Evolutionary conservation across 108 stramenopile genomes (phyloP).

Genomic region (Mediolabrus comicus): DNA sequence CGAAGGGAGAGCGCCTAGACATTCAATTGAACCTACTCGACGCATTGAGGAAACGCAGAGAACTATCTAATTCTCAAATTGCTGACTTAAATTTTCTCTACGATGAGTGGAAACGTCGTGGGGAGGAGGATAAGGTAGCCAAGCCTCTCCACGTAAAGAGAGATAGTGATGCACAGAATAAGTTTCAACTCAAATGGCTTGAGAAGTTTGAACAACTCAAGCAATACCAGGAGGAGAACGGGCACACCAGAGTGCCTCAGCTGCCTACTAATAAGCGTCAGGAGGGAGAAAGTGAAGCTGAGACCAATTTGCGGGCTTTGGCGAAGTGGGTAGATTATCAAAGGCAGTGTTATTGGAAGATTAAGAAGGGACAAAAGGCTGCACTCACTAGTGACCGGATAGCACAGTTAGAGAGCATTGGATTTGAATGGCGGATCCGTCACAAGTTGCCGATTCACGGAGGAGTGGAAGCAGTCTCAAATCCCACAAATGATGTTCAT

Average conservation of each 20-base stretch:
- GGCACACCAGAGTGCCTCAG: conserved; percentile 15
- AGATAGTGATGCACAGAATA: background rate
- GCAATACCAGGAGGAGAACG: conserved; percentile 10
- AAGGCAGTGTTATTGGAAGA: conserved; percentile 8
- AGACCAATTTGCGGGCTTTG: background rate
- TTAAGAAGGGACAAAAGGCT: conserved; percentile 4
- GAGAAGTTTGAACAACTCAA: conserved; percentile 23
- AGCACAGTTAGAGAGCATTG: conserved; percentile 15
- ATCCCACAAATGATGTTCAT: background rate
- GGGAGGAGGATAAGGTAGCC: background rate
- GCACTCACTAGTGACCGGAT: conserved; percentile 18
- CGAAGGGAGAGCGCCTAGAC: conserved; percentile 7
- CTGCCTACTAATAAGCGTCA: background rate
- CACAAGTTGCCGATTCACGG: background rate
- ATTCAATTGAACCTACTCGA: conserved; percentile 16
- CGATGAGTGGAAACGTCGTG: conserved; percentile 26
- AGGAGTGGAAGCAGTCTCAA: background rate
- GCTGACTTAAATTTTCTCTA: conserved; percentile 17
- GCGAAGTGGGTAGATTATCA: conserved; percentile 21
- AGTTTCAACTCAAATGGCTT: conserved; percentile 6
- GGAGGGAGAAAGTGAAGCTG: background rate
- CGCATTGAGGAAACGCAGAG: conserved; percentile 16
- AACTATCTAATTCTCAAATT: conserved; percentile 15
- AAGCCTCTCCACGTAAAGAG: conserved; percentile 3
- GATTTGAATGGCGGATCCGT: conserved; percentile 30